These are phyloP conservation scores for Anacardium occidentale DNA, from an alignment of 345 rosid genomes.

Conservation along the genomic window DNA sequence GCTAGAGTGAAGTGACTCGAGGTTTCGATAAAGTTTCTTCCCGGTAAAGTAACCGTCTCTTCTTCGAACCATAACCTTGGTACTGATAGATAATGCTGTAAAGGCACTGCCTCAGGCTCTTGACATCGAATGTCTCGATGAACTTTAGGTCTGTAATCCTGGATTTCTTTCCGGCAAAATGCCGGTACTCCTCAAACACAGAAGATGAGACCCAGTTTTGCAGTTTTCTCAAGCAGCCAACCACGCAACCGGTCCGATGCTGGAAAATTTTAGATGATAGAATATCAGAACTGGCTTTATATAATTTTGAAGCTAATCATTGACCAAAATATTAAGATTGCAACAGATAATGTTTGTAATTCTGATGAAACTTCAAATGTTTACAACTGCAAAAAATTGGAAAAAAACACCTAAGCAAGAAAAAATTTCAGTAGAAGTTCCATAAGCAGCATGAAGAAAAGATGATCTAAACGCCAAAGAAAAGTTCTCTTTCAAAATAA, in stretches of 20 bases:
- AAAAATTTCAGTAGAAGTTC: neutral
- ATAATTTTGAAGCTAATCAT: neutral
- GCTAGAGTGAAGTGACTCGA: conserved; percentile 39
- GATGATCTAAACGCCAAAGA: neutral
- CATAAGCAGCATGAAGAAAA: neutral
- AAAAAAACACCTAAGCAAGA: neutral
- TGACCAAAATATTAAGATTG: no score
- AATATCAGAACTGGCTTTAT: neutral
- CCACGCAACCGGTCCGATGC: conserved; percentile 89
- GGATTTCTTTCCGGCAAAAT: conserved; percentile 61
- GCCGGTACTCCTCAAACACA: conserved; percentile 67
- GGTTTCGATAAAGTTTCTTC: conserved; percentile 59
- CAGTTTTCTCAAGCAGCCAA: conserved; percentile 80
- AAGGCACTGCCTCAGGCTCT: conserved; percentile 52
- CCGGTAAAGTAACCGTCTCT: conserved; percentile 60
- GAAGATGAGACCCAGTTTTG: conserved; percentile 80
- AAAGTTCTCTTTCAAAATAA: neutral
- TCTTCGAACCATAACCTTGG: conserved; percentile 65
- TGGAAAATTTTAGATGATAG: conserved; percentile 30
- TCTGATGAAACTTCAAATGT: neutral
- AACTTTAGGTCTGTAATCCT: conserved; percentile 55
- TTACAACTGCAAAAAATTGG: neutral
- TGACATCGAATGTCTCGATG: conserved; percentile 54
- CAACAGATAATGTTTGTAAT: neutral
- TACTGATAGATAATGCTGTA: conserved; percentile 70